Conservation (phyloP, 2,329 filamentous ascomycete genomes). For the Septoria linicola region DNA sequence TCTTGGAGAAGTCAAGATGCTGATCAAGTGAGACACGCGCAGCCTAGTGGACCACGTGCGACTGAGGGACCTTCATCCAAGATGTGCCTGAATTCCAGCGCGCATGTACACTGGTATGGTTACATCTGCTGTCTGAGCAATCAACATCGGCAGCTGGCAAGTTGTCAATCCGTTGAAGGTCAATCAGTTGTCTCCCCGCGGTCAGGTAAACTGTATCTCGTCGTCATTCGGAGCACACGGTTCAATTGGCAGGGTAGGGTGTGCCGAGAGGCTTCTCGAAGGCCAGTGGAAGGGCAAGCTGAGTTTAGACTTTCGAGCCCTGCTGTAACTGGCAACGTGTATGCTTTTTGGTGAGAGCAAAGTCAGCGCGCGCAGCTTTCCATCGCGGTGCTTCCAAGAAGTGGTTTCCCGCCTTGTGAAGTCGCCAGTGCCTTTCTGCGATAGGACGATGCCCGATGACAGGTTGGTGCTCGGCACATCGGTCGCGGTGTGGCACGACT, state of each 20-base stretch:
- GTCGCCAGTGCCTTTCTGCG: no score
- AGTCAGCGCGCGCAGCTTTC: no score
- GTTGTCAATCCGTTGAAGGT: no score
- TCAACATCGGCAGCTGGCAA: not conserved
- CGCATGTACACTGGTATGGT: not conserved
- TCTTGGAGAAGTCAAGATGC: not conserved
- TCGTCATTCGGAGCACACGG: not conserved
- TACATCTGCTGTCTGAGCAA: not conserved
- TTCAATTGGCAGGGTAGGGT: not conserved
- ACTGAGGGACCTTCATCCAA: not conserved
- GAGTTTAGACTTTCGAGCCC: not conserved
- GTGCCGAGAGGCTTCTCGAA: not conserved
- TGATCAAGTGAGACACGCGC: not conserved
- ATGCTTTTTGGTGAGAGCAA: no score
- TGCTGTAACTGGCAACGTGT: no score
- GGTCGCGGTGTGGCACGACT: no score
- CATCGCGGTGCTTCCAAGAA: no score
- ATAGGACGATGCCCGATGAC: no score
- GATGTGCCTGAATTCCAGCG: not conserved
- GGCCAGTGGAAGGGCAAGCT: not conserved
- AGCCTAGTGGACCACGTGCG: not conserved
- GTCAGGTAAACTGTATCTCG: not conserved
- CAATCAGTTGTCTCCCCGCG: not conserved
- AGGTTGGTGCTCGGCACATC: no score
- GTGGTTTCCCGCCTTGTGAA: no score